These are phyloP conservation scores for Juncus effusus DNA, from an alignment of 176 grass and related monocot species.

Conservation along the genomic window DNA sequence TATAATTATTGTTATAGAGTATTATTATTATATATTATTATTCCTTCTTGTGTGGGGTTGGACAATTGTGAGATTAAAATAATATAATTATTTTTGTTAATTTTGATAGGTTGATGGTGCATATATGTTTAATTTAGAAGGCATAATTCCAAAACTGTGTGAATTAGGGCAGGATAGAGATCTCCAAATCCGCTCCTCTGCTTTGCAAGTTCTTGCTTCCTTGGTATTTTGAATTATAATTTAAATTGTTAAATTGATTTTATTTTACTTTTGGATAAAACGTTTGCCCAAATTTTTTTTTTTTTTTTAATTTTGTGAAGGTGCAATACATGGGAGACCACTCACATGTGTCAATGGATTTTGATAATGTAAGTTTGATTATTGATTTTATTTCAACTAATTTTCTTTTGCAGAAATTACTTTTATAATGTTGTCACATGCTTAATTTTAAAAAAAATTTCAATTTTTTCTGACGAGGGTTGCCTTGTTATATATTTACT, in stretches of 20 bases:
- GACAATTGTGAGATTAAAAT: not conserved
- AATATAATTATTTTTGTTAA: not conserved
- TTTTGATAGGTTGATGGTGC: constrained; percentile 75
- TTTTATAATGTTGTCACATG: no score
- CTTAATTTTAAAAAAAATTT: no score
- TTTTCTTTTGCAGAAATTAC: not conserved
- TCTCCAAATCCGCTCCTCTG: constrained; percentile 57
- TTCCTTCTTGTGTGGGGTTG: no score
- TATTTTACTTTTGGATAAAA: constrained; percentile 24
- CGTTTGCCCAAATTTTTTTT: constrained; percentile 27
- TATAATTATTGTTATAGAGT: no score
- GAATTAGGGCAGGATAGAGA: constrained; percentile 66
- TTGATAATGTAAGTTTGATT: constrained; percentile 77
- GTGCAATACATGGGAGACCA: constrained; percentile 88
- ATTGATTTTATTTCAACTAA: constrained; percentile 15
- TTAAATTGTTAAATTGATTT: constrained; percentile 4
- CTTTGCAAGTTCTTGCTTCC: constrained; percentile 82
- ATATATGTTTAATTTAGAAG: constrained; percentile 96
- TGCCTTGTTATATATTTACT: not conserved
- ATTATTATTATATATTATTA: no score
- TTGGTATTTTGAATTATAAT: constrained; percentile 54
- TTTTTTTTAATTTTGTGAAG: constrained; percentile 41
- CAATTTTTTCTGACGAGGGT: no score
- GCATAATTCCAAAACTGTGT: constrained; percentile 88
- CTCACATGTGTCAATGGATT: constrained; percentile 87